Evolutionary conservation across 495 filamentous ascomycete species (phyloP).

Genomic region (Penicillium egyptiacum): DNA sequence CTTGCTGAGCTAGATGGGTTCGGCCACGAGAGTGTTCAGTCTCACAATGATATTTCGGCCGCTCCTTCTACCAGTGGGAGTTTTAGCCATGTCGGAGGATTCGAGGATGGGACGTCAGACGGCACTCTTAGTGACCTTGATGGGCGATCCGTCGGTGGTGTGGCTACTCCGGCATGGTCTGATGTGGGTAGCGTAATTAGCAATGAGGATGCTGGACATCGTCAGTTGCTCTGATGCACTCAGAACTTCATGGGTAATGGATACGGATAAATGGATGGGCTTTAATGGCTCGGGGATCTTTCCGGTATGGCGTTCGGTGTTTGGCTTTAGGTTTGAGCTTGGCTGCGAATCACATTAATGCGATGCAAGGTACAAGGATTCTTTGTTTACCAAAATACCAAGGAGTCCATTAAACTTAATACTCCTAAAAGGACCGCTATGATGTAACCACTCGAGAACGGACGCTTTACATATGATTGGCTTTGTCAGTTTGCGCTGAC

Average conservation of each 20-base stretch:
- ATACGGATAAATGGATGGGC: neutral
- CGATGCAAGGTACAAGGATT: neutral
- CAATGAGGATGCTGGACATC: constrained; percentile 45
- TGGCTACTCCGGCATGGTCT: constrained; percentile 70
- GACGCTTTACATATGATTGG: neutral
- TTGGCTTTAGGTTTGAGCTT: neutral
- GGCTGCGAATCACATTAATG: neutral
- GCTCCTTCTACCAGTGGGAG: constrained; percentile 40
- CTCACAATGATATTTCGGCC: constrained; percentile 33
- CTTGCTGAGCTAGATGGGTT: constrained; percentile 17
- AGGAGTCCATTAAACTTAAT: neutral
- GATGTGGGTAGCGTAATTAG: constrained; percentile 75
- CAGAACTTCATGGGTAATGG: neutral
- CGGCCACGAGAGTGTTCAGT: constrained; percentile 12
- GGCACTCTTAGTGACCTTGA: constrained; percentile 68
- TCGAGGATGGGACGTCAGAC: constrained; percentile 38
- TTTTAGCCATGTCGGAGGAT: constrained; percentile 36
- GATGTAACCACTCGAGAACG: neutral
- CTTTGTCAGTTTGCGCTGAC: neutral
- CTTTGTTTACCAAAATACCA: neutral
- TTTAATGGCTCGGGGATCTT: neutral
- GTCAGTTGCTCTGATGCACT: constrained; percentile 17
- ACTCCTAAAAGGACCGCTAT: neutral
- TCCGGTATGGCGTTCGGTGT: neutral
- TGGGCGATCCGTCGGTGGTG: constrained; percentile 44